Base-by-base conservation (phyloP, 2,329 filamentous ascomycete species). In the Hypomyces rosellus region DNA sequence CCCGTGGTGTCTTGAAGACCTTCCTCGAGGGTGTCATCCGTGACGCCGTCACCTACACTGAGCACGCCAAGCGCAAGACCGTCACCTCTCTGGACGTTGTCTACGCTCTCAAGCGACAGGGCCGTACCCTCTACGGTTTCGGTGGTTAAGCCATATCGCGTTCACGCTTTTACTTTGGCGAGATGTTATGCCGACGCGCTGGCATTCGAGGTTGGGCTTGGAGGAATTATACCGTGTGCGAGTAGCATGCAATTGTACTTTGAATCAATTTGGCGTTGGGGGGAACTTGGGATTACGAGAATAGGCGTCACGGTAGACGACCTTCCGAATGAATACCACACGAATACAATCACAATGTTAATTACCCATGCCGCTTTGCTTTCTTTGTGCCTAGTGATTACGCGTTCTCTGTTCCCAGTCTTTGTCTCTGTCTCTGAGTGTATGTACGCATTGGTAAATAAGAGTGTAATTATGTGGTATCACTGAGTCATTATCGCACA, bases 81-180 rank as follows among this genome's bases (percentile, higher is more conserved):
- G 85, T 88, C 70, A 88, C 81, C 34, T 84, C 81, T 9, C 78
- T 84, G 44, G 81, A 85, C 60, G 81, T 85, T 20, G 81, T 84
- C 69, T 85, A 84, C 60, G 81, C 81, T 42, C 75, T 85, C 60
- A 85, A 85, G 78, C 75, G 81, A 70, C 81, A 85, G 74, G 81
- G 81, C 67, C 79, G 86, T 66, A 88, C 87, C 68, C 85, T 91
- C 59, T 92, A 91, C 80, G 87, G 88, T 77, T 91, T 91, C 81
- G 88, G 88, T 80, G 88, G 87, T 81, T 92, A 88, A 83, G 51
- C 54, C n/a, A n/a, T n/a, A 41, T 48, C 12, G 43, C 38, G 34
- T 50, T 48, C 25, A 52, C 51, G 51, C 52, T 54, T 41, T 36
- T 18, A 50, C 33, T n/a, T n/a, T n/a, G n/a, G 40, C 20, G 41